Evolutionary conservation across 1,284 basidiomycete species (phyloP).

Genomic region (Sanghuangporus baumii): DNA sequence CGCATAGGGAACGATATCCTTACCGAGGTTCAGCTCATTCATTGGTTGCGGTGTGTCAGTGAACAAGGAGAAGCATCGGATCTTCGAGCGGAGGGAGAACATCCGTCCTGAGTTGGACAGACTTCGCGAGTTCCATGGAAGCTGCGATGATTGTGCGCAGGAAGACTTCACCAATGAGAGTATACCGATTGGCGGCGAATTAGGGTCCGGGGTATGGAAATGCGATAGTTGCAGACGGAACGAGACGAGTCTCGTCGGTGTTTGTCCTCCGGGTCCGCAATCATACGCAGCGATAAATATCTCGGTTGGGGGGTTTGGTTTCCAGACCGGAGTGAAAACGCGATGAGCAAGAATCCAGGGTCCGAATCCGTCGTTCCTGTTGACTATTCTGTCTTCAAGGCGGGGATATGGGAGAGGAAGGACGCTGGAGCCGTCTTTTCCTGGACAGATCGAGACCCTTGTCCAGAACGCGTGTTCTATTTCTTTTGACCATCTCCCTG

Average conservation of each 20-base stretch:
- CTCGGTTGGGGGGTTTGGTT: neutral
- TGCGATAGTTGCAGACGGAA: slow-evolving; percentile 1
- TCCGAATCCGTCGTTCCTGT: neutral
- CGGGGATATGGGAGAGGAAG: neutral
- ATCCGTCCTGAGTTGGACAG: neutral
- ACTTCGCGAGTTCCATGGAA: neutral
- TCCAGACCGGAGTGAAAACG: neutral
- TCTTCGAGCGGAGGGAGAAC: neutral
- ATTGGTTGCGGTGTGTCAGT: neutral
- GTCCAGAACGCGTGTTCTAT: neutral
- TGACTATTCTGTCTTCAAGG: neutral
- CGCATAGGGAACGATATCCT: neutral
- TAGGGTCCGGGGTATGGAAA: neutral
- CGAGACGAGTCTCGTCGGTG: neutral
- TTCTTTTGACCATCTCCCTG: neutral
- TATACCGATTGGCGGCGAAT: neutral
- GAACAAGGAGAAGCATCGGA: neutral
- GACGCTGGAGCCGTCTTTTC: neutral
- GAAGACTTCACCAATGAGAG: neutral
- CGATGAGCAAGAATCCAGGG: neutral
- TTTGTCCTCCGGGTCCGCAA: neutral
- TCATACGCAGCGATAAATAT: neutral
- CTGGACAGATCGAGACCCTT: neutral
- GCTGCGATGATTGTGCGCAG: neutral
- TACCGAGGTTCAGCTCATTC: neutral